These are phyloP conservation scores for Kodamaea anthophila DNA, from an alignment of 1,139 yeast species.

Conservation along the genomic window DNA sequence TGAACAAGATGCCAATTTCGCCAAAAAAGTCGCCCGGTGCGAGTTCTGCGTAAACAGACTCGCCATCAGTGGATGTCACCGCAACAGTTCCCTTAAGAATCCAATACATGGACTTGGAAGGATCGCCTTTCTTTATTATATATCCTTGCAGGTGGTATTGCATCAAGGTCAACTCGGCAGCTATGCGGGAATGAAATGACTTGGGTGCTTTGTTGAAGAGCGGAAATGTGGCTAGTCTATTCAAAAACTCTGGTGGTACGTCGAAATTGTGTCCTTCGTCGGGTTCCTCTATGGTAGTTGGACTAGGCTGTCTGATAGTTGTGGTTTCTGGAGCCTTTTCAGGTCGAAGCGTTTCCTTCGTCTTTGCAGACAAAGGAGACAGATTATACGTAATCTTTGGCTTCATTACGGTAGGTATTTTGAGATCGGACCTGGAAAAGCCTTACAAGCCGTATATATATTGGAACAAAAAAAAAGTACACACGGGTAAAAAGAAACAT, in stretches of 20 bases:
- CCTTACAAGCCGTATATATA: too few species aligned
- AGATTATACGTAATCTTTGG: constrained; percentile 7
- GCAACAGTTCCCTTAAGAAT: constrained; percentile 67
- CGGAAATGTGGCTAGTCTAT: constrained; percentile 51
- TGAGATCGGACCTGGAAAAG: too few species aligned
- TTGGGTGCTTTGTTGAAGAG: constrained; percentile 62
- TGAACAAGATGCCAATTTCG: constrained; percentile 70
- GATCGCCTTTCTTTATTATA: constrained; percentile 65
- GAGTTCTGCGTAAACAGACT: constrained; percentile 63
- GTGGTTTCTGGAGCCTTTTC: background rate
- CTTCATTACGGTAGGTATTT: too few species aligned
- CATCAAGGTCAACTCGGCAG: constrained; percentile 50
- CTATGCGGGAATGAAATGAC: constrained; percentile 54
- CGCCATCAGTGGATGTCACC: constrained; percentile 72
- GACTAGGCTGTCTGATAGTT: constrained; percentile 1
- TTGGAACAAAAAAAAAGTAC: background rate
- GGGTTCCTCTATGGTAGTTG: constrained; percentile 6
- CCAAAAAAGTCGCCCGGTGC: constrained; percentile 70
- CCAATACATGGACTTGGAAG: constrained; percentile 78
- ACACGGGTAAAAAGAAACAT: constrained; percentile 1
- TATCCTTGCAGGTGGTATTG: constrained; percentile 63
- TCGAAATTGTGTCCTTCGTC: constrained; percentile 6
- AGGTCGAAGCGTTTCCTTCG: constrained; percentile 1
- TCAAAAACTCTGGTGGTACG: constrained; percentile 49
- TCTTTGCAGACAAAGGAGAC: constrained; percentile 7